Percentiles rank a stretch among this genome's conserved stretches.
phyloP scores from a whole-genome alignment of 495 filamentous ascomycete genomes.

The Cairneyella variabilis region DNA sequence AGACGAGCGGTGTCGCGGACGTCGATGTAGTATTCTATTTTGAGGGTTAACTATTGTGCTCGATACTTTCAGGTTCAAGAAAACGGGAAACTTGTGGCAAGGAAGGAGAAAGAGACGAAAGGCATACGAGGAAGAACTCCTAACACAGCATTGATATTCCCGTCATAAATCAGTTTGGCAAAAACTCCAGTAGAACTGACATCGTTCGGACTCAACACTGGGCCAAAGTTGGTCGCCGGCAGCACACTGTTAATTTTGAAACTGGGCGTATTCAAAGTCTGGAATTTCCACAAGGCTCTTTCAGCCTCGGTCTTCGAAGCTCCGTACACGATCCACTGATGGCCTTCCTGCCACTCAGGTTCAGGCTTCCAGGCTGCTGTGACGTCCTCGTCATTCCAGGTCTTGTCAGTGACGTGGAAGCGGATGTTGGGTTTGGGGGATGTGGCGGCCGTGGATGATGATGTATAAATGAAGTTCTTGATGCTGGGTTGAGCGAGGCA shows the following conservation, averaged over 20 bases:
- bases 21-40: conserved; percentile 29
- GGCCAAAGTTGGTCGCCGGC: conserved; percentile 30
- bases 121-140: conserved; percentile 8
- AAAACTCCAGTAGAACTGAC: not conserved
- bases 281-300: conserved; percentile 48
- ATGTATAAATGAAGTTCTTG: conserved; percentile 48
- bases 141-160: not conserved
- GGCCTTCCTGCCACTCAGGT: conserved; percentile 13
- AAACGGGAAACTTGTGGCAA: not conserved
- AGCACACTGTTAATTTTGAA: conserved; percentile 51
- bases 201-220: not conserved
- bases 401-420: conserved; percentile 27
- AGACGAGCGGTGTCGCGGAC: conserved; percentile 43
- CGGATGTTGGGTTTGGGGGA: conserved; percentile 23
- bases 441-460: conserved; percentile 41
- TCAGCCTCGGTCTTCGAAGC: conserved; percentile 55
- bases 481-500: conserved; percentile 39
- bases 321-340: conserved; percentile 39
- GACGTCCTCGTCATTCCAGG: conserved; percentile 46
- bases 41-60: not conserved
- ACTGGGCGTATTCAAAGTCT: conserved; percentile 40
- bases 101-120: not conserved
- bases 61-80: not conserved
- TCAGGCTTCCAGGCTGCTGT: conserved; percentile 36
- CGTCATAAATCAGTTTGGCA: not conserved